phyloP scores from a whole-genome alignment of 2,329 filamentous ascomycete species.

The Dryadomyces quercivorus region DNA sequence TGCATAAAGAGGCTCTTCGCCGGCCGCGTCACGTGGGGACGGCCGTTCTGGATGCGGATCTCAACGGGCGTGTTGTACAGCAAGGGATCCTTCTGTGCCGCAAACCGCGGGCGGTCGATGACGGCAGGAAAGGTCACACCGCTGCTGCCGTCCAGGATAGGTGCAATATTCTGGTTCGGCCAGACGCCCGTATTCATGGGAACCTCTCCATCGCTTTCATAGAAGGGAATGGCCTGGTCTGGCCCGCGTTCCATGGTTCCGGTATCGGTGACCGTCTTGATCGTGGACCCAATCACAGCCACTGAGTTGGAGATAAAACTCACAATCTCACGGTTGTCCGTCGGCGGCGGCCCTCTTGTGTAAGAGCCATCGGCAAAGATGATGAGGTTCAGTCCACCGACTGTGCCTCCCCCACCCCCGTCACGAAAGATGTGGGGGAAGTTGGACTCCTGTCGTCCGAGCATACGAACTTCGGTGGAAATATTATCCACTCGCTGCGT shows the following conservation, averaged over 20 bases:
- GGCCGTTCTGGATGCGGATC: constrained; percentile 6
- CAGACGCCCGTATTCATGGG: constrained; percentile 5
- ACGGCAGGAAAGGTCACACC: constrained; percentile 10
- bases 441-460: constrained; percentile 10
- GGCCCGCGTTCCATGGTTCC: not conserved
- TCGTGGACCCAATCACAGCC: constrained; percentile 4
- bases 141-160: not conserved
- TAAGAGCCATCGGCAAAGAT: constrained; percentile 12
- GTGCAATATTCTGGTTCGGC: constrained; percentile 12
- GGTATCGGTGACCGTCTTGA: not conserved
- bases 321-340: constrained; percentile 6
- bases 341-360: constrained; percentile 10
- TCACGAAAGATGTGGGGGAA: constrained; percentile 12
- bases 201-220: constrained; percentile 5
- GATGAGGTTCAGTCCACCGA: constrained; percentile 9
- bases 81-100: constrained; percentile 4
- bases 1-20: constrained; percentile 5
- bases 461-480: constrained; percentile 3
- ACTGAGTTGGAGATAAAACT: constrained; percentile 12
- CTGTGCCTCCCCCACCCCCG: constrained; percentile 12
- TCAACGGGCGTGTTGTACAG: constrained; percentile 11
- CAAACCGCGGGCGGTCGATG: constrained; percentile 9
- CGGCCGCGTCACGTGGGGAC: constrained; percentile 1
- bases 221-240: constrained; percentile 6
- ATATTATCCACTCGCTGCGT: not conserved